Evolutionary conservation across 441 rosid species (phyloP).

Genomic region (Viola pubescens): DNA sequence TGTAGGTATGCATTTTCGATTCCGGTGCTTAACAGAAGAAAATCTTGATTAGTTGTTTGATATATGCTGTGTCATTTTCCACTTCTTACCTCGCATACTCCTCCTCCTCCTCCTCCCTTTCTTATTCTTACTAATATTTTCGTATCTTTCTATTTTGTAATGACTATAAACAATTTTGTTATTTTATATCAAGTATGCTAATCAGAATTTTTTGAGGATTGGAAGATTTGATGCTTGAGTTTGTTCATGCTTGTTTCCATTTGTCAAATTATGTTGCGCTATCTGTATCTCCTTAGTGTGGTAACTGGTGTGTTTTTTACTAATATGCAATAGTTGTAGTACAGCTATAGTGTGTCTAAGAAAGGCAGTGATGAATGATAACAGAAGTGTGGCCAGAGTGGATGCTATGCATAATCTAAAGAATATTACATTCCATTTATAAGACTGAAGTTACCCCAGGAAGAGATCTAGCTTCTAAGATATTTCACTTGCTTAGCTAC

Average conservation of each 20-base stretch:
- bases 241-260: background rate
- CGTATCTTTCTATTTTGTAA: background rate
- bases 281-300: background rate
- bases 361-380: background rate
- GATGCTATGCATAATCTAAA: background rate
- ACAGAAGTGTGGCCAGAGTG: background rate
- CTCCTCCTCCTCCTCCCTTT: background rate
- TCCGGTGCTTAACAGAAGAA: slow-evolving; percentile 9
- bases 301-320: background rate
- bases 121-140: background rate
- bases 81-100: background rate
- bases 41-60: background rate
- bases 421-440: background rate
- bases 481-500: too few species aligned
- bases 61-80: background rate
- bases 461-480: too few species aligned
- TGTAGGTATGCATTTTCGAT: slow-evolving; percentile 54
- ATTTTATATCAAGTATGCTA: too few species aligned
- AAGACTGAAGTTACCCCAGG: too few species aligned
- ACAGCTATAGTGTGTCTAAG: background rate
- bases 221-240: background rate
- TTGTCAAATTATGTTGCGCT: background rate
- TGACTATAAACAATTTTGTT: too few species aligned
- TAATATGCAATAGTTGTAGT: background rate
- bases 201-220: too few species aligned